Conservation (phyloP, 2,329 filamentous ascomycete genomes). For the Pestalotiopsis sp. region DNA sequence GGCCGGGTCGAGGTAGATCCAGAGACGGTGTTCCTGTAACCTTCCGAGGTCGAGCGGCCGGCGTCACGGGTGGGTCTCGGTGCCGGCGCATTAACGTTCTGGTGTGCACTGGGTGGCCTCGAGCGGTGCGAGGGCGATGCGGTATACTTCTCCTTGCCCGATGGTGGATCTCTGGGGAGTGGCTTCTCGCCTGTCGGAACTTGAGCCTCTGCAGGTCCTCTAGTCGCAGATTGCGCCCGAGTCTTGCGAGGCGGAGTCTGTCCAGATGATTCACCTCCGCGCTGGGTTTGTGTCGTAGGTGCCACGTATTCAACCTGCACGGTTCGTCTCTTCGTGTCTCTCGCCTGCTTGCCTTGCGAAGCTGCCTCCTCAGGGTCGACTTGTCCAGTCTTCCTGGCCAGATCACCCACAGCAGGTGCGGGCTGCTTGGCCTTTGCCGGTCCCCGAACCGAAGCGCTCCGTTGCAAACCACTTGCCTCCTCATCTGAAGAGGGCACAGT, state of each 20-base stretch:
- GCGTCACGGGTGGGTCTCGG: constrained; percentile 51
- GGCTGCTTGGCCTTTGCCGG: constrained; percentile 69
- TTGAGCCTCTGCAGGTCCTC: constrained; percentile 51
- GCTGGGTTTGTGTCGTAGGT: constrained; percentile 81
- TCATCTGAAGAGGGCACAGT: constrained; percentile 68
- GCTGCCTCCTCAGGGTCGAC: constrained; percentile 66
- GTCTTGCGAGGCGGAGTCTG: constrained; percentile 38
- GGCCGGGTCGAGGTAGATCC: constrained; percentile 54
- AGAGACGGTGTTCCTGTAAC: constrained; percentile 54
- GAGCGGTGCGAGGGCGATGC: constrained; percentile 34
- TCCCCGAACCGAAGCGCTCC: constrained; percentile 92
- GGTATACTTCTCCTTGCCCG: constrained; percentile 44
- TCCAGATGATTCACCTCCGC: constrained; percentile 54
- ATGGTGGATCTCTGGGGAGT: constrained; percentile 59
- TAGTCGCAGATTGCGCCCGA: constrained; percentile 56
- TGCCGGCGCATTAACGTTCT: constrained; percentile 47
- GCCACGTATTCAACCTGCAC: constrained; percentile 98
- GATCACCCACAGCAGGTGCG: constrained; percentile 58
- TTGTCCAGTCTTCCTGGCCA: constrained; percentile 74
- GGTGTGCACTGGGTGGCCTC: constrained; percentile 52
- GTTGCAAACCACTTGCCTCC: constrained; percentile 62
- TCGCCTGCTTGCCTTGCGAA: constrained; percentile 63
- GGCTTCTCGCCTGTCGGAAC: constrained; percentile 56
- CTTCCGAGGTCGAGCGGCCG: constrained; percentile 58
- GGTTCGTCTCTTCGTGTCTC: constrained; percentile 89